Evolutionary conservation across 2,329 filamentous ascomycete species (phyloP).

Genomic region (Colletotrichum agaves): DNA sequence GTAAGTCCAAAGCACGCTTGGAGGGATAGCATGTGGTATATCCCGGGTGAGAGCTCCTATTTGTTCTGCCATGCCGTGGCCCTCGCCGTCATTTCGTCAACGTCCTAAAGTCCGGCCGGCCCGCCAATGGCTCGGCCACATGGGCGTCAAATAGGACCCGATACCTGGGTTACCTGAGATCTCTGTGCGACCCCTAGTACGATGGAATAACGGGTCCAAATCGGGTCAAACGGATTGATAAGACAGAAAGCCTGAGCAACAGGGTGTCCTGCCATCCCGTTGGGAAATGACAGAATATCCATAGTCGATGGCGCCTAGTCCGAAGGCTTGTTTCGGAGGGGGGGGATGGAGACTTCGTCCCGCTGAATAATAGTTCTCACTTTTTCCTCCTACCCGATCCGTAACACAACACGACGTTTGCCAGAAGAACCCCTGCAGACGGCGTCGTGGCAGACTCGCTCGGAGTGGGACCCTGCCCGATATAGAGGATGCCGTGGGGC

Average conservation of each 20-base stretch:
- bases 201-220: background rate
- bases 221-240: background rate
- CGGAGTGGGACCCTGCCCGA: constrained; percentile 24
- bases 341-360: background rate
- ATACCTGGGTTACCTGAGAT: constrained; percentile 18
- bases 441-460: background rate
- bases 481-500: constrained; percentile 10
- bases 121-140: constrained; percentile 21
- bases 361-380: constrained; percentile 19
- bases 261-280: constrained; percentile 11
- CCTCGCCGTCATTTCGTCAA: background rate
- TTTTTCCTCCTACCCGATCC: background rate
- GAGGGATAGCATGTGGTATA: background rate
- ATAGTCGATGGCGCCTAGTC: background rate
- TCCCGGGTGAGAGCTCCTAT: constrained; percentile 2
- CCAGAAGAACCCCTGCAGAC: constrained; percentile 4
- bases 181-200: constrained; percentile 7
- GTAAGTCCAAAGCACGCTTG: background rate
- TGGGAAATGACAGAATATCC: constrained; percentile 7
- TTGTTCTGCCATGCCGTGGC: background rate
- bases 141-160: constrained; percentile 1
- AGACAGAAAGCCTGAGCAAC: background rate
- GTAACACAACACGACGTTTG: background rate
- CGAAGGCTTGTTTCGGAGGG: background rate
- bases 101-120: background rate